phyloP scores from a whole-genome alignment of 371 early-diverging fungal species.

The Actinomortierella ambigua region DNA sequence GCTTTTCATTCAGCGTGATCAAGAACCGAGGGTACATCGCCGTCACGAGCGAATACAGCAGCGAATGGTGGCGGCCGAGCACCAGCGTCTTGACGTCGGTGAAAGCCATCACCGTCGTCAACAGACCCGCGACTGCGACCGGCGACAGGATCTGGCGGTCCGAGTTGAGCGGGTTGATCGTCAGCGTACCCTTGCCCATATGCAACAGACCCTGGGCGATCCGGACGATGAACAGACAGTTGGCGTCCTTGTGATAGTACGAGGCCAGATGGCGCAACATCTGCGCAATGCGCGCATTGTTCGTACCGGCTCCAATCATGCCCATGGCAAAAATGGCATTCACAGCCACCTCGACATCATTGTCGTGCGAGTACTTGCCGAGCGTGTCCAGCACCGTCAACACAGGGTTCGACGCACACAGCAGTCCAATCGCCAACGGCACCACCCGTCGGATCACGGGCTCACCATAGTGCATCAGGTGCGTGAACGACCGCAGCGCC shows the following conservation, averaged over 20 bases:
- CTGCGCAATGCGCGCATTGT: constrained; percentile 97
- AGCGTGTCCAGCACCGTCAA: constrained; percentile 93
- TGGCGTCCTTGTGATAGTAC: constrained; percentile 97
- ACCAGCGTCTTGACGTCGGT: constrained; percentile 88
- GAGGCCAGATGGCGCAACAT: constrained; percentile 96
- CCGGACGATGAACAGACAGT: constrained; percentile 91
- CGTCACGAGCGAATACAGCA: constrained; percentile 92
- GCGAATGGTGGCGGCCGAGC: constrained; percentile 87
- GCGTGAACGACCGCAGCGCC: constrained; percentile 93
- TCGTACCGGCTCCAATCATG: constrained; percentile 99
- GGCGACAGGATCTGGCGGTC: constrained; percentile 92
- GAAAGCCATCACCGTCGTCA: constrained; percentile 88
- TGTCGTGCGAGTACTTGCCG: constrained; percentile 97
- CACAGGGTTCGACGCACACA: constrained; percentile 96
- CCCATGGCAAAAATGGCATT: constrained; percentile 99
- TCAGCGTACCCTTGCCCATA: constrained; percentile 98
- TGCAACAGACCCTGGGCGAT: constrained; percentile 98
- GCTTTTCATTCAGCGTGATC: constrained; percentile 88
- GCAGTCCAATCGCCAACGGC: constrained; percentile 93
- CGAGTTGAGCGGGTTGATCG: constrained; percentile 93
- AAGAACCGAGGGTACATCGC: constrained; percentile 98
- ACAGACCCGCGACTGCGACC: constrained; percentile 87
- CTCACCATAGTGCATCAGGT: constrained; percentile 99
- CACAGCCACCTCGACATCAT: constrained; percentile 91
- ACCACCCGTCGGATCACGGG: constrained; percentile 91